phyloP scores from a whole-genome alignment of 108 stramenopile genomes.

The Cyclotella baltica region DNA sequence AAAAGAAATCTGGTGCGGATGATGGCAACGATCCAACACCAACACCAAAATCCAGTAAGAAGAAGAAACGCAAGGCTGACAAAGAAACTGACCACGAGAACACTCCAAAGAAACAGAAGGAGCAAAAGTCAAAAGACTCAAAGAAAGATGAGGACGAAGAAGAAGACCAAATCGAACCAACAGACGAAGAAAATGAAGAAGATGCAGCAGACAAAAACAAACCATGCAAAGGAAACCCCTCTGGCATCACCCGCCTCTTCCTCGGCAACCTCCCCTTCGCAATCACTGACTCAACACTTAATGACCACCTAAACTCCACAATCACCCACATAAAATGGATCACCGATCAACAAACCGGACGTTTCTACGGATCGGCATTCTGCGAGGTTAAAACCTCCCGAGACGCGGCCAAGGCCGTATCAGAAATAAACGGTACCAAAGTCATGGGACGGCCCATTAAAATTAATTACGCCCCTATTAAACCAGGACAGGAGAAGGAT shows the following conservation, averaged over 20 bases:
- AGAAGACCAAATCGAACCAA: conserved; percentile 36
- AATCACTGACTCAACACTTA: conserved; percentile 75
- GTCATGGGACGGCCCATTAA: conserved; percentile 93
- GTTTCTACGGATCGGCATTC: conserved; percentile 89
- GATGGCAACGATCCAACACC: conserved; percentile 34
- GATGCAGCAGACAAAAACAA: conserved; percentile 63
- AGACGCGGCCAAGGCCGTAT: conserved; percentile 75
- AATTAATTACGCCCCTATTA: conserved; percentile 90
- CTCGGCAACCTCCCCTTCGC: conserved; percentile 91
- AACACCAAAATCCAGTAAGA: conserved; percentile 52
- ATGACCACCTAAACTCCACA: conserved; percentile 62
- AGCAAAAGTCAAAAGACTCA: conserved; percentile 7
- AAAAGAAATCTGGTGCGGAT: conserved; percentile 12
- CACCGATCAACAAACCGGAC: conserved; percentile 84
- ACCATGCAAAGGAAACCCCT: conserved; percentile 86
- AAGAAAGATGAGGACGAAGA: conserved; percentile 5
- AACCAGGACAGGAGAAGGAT: conserved; percentile 74
- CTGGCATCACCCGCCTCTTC: conserved; percentile 86
- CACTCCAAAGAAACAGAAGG: conserved; percentile 2
- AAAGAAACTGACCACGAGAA: conserved; percentile 15
- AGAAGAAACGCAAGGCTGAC: conserved; percentile 36
- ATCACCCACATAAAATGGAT: conserved; percentile 93
- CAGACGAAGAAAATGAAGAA: background rate
- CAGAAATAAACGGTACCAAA: conserved; percentile 70
- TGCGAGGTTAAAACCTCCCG: conserved; percentile 74